These are phyloP conservation scores for Salix exigua DNA, from an alignment of 345 rosid genomes.

Conservation along the genomic window DNA sequence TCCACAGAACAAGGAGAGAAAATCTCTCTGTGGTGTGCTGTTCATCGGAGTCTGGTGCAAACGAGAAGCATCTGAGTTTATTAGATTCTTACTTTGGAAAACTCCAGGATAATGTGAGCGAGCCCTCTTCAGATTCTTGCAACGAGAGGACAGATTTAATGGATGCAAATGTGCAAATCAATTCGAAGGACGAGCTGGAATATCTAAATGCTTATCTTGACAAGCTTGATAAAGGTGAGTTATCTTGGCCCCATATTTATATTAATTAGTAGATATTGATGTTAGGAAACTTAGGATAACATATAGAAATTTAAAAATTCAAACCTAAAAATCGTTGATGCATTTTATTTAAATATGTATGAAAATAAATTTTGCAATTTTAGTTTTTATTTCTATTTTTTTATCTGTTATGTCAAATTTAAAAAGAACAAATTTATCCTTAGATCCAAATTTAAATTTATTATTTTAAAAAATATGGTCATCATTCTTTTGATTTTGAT, in stretches of 20 bases:
- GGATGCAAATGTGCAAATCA: constrained; percentile 16
- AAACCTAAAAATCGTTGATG: too few species aligned
- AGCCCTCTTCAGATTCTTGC: constrained; percentile 20
- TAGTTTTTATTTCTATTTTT: too few species aligned
- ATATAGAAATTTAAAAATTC: too few species aligned
- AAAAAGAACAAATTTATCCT: too few species aligned
- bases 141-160: constrained; percentile 4
- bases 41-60: constrained; percentile 28
- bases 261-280: too few species aligned
- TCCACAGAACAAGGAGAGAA: constrained; percentile 20
- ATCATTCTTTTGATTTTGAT: too few species aligned
- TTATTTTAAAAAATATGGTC: too few species aligned
- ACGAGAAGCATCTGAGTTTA: constrained; percentile 38
- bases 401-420: too few species aligned
- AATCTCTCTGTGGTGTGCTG: constrained; percentile 14
- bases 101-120: constrained; percentile 22
- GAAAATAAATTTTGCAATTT: too few species aligned
- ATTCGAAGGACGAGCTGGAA: constrained; percentile 32
- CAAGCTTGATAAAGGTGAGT: constrained; percentile 45
- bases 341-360: too few species aligned
- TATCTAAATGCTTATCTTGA: constrained; percentile 53
- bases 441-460: too few species aligned
- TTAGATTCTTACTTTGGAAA: constrained; percentile 75
- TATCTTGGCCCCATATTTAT: not conserved
- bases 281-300: too few species aligned